These are phyloP conservation scores for Entonaema liquescens DNA, from an alignment of 495 filamentous ascomycete species.

Conservation along the genomic window DNA sequence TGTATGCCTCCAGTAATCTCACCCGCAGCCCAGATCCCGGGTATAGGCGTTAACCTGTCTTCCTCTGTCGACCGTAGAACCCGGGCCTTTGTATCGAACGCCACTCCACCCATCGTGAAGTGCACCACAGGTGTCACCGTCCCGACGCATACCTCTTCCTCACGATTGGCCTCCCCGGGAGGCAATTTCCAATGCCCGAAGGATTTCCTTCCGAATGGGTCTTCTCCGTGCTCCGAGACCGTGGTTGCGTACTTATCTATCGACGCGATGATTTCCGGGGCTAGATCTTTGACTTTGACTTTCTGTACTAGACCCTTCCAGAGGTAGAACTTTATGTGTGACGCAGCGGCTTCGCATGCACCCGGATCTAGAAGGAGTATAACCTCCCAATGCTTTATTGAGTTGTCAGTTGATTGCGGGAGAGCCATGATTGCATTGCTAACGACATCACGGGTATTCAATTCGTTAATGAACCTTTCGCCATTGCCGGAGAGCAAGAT, in stretches of 20 bases:
- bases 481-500: conserved; percentile 57
- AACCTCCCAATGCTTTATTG: conserved; percentile 61
- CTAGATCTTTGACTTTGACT: conserved; percentile 60
- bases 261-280: conserved; percentile 47
- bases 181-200: conserved; percentile 65
- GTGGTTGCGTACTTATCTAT: conserved; percentile 57
- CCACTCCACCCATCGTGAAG: conserved; percentile 67
- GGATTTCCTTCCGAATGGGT: conserved; percentile 53
- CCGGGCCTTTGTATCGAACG: conserved; percentile 55
- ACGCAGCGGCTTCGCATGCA: conserved; percentile 55
- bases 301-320: conserved; percentile 65
- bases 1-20: conserved; percentile 66
- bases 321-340: conserved; percentile 67
- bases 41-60: conserved; percentile 45
- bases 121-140: conserved; percentile 67
- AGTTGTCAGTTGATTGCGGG: conserved; percentile 34
- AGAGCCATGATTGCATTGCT: conserved; percentile 57
- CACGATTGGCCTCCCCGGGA: conserved; percentile 48
- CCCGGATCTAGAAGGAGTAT: conserved; percentile 66
- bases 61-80: conserved; percentile 49
- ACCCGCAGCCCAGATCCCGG: conserved; percentile 62
- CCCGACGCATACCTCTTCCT: conserved; percentile 62
- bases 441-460: conserved; percentile 62
- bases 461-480: conserved; percentile 64
- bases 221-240: conserved; percentile 43